Evolutionary conservation across 2,329 filamentous ascomycete species (phyloP).

Genomic region (Verruconis gallopava): DNA sequence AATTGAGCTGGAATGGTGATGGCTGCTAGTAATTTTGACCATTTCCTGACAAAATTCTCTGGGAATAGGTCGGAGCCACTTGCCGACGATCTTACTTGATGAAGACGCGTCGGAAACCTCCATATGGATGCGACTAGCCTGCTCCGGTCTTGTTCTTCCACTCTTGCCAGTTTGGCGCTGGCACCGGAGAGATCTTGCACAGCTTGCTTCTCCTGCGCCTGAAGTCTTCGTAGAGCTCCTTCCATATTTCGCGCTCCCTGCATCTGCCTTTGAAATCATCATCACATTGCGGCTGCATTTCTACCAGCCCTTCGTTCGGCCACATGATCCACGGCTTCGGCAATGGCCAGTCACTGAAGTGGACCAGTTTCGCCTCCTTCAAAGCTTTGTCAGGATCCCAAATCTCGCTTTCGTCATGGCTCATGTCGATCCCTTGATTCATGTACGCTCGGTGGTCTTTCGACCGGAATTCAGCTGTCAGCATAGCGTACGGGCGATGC

Average conservation of each 20-base stretch:
- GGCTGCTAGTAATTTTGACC: too few relatives aligned
- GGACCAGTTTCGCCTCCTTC: conserved; percentile 51
- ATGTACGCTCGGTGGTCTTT: conserved; percentile 40
- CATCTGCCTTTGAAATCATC: conserved; percentile 20
- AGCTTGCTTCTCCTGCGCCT: conserved; percentile 27
- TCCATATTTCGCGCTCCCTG: conserved; percentile 31
- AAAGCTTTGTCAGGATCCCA: conserved; percentile 48
- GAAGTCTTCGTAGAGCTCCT: conserved; percentile 32
- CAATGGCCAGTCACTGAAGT: conserved; percentile 60
- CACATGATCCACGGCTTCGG: conserved; percentile 51
- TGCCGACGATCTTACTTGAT: too few relatives aligned
- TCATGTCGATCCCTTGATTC: conserved; percentile 18
- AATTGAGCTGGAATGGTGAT: too few relatives aligned
- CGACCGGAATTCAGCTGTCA: conserved; percentile 49
- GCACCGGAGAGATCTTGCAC: conserved; percentile 26
- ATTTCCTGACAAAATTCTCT: too few relatives aligned
- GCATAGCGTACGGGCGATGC: conserved; percentile 47
- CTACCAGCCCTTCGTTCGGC: conserved; percentile 26
- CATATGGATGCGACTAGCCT: too few relatives aligned
- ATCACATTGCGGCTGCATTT: conserved; percentile 34
- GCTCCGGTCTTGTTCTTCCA: conserved; percentile 9
- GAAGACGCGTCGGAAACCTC: too few relatives aligned
- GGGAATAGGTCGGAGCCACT: too few relatives aligned
- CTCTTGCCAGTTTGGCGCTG: conserved; percentile 24
- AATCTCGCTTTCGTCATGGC: conserved; percentile 30